A percentile compares a stretch with the other conserved stretches of the same genome.
phyloP scores from a whole-genome alignment of 129 eudicot species.

The Pittosporum tobira region DNA sequence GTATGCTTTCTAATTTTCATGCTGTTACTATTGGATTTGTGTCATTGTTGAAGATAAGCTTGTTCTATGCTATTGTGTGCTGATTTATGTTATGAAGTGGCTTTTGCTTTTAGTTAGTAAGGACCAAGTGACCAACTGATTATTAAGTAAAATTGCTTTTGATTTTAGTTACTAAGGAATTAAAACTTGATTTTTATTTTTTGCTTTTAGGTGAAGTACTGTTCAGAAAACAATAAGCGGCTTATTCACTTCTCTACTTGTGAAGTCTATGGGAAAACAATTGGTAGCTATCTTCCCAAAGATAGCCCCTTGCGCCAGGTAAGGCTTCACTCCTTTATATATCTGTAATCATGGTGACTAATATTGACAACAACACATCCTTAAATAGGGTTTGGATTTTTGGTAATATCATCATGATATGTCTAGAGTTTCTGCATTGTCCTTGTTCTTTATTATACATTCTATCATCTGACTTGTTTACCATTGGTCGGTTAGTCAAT shows the following conservation, averaged over 20 bases:
- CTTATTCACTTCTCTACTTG: conserved; percentile 96
- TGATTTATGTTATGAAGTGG: too few relatives aligned
- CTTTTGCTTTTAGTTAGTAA: too few relatives aligned
- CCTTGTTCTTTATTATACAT: too few relatives aligned
- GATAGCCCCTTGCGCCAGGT: conserved; percentile 92
- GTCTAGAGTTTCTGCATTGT: not conserved
- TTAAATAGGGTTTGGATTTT: not conserved
- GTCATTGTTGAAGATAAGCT: not conserved
- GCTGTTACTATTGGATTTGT: not conserved
- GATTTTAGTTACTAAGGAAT: too few relatives aligned
- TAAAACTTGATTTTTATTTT: not conserved
- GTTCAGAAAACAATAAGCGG: conserved; percentile 90
- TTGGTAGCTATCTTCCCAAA: conserved; percentile 82
- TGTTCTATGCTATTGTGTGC: too few relatives aligned
- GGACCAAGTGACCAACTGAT: too few relatives aligned
- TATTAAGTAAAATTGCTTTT: too few relatives aligned
- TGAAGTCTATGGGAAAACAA: conserved; percentile 93
- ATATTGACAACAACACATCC: too few relatives aligned
- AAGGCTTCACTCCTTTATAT: conserved; percentile 7
- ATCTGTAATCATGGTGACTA: not conserved
- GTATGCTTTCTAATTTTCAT: conserved; percentile 29
- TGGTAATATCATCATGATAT: not conserved
- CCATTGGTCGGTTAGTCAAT: too few relatives aligned
- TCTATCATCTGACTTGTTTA: too few relatives aligned
- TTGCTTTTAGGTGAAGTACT: conserved; percentile 71